Base-by-base conservation (phyloP, 208 protist genomes). In the Leishmania amazonensis region DNA sequence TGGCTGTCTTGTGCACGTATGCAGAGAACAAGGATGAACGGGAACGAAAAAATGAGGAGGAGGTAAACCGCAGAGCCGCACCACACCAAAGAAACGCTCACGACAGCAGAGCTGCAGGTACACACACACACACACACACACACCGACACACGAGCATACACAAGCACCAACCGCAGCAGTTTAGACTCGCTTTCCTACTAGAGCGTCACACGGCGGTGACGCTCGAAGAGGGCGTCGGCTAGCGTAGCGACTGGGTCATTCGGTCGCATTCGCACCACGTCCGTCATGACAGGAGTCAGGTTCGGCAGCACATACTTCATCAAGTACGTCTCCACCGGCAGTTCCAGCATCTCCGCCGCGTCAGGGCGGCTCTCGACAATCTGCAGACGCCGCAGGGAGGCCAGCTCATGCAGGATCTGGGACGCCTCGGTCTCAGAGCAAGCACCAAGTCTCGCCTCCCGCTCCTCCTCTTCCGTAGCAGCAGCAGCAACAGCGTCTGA, bases 241-340 rank as follows among this genome's bases (percentile, higher is more conserved):
- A 99, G 88, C 28, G 81, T 92, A n/a, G 96, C 95, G 19, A 99
- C 90, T 0, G 98, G 97, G 76, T 99, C 96, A 13, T 98, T 94
- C 15, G 97, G 93, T 7, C 95, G 96, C 86, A 90, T 79, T 68
- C 97, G 89, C 88, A 92, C 90, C 24, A 99, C 93, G 81, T 98
- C 91, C 51, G 95, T 88, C 71, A 99, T 89, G 58, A 91, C 88
- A n/a, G 94, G 91, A 15, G 96, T 98, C 58, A 99, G 87, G 70
- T 89, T 95, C 47, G 97, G 97, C 78, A 99, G 75, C 21, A 99
- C 96, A 70, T 98, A 94, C 75, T 86, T 89, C 96, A 99, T 99
- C 62, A 99, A 81, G 78, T 98, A 99, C 76, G 87, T 85, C 78
- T 98, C 88, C 71, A 90, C 88, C n/a, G 96, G 96, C 83, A 96